Conservation (phyloP, 768 basidiomycete genomes). For the Agaricus subrufescens region DNA sequence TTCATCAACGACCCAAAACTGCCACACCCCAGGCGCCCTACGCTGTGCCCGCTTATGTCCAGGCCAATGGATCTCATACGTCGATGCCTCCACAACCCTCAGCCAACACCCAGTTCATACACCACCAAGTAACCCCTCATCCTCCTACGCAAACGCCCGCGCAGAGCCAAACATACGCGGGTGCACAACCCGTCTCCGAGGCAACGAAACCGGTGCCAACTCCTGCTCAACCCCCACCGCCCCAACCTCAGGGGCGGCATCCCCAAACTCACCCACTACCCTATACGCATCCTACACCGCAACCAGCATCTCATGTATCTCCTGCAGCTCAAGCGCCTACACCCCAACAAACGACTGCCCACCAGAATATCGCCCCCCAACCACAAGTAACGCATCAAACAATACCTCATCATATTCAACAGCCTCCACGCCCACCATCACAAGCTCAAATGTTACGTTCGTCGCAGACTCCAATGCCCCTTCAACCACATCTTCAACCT, state of each 20-base stretch:
- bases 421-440: slow-evolving; percentile 7
- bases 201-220: slow-evolving; percentile 30
- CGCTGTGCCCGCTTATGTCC: slow-evolving; percentile 20
- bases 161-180: slow-evolving; percentile 30
- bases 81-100: slow-evolving; percentile 24
- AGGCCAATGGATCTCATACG: slow-evolving; percentile 28
- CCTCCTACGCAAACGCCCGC: slow-evolving; percentile 31
- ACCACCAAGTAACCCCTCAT: slow-evolving; percentile 24
- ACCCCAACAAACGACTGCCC: background rate
- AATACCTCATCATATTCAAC: slow-evolving; percentile 15
- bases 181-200: slow-evolving; percentile 28
- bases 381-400: slow-evolving; percentile 15
- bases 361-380: slow-evolving; percentile 1
- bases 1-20: slow-evolving; percentile 17
- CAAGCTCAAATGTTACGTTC: slow-evolving; percentile 3
- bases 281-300: background rate
- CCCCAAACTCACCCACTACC: slow-evolving; percentile 11
- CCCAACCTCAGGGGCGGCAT: background rate
- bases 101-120: slow-evolving; percentile 27
- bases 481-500: slow-evolving; percentile 9
- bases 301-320: slow-evolving; percentile 1
- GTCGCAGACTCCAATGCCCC: slow-evolving; percentile 12
- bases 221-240: slow-evolving; percentile 24
- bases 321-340: slow-evolving; percentile 13
- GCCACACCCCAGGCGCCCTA: slow-evolving; percentile 23